These are phyloP conservation scores for Trichophyton equinum DNA, from an alignment of 2,329 filamentous ascomycete genomes.

Conservation along the genomic window DNA sequence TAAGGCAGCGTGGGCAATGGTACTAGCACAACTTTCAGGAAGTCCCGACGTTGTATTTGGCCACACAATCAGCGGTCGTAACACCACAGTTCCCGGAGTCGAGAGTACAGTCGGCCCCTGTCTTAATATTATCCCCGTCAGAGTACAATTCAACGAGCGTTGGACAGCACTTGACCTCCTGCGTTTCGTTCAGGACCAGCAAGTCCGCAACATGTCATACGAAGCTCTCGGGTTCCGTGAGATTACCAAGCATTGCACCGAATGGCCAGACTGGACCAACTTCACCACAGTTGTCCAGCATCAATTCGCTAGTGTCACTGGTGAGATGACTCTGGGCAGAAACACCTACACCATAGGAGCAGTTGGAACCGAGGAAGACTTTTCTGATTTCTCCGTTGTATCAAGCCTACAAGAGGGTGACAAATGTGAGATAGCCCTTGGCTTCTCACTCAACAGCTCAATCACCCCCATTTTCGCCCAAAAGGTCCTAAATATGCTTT, in stretches of 20 bases:
- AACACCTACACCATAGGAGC: conserved; percentile 29
- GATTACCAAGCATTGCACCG: conserved; percentile 36
- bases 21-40: conserved; percentile 43
- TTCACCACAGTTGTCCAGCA: conserved; percentile 33
- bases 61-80: conserved; percentile 53
- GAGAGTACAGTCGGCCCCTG: conserved; percentile 52
- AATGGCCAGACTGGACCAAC: conserved; percentile 31
- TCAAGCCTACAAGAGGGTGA: conserved; percentile 25
- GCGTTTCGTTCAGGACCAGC: conserved; percentile 43
- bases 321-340: conserved; percentile 27
- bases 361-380: conserved; percentile 29
- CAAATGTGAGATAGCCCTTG: conserved; percentile 25
- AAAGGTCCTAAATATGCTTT: conserved; percentile 30
- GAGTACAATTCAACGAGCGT: conserved; percentile 41
- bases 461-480: conserved; percentile 24
- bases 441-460: conserved; percentile 27
- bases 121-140: conserved; percentile 54
- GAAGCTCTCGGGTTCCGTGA: conserved; percentile 45
- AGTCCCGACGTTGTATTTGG: conserved; percentile 51
- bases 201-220: conserved; percentile 44
- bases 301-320: conserved; percentile 27
- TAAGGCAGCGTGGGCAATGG: conserved; percentile 55
- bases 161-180: conserved; percentile 45
- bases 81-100: conserved; percentile 43
- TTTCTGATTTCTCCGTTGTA: conserved; percentile 29